Evolutionary conservation across 2,329 filamentous ascomycete species (phyloP).

Genomic region (Colletotrichum sansevieriae): DNA sequence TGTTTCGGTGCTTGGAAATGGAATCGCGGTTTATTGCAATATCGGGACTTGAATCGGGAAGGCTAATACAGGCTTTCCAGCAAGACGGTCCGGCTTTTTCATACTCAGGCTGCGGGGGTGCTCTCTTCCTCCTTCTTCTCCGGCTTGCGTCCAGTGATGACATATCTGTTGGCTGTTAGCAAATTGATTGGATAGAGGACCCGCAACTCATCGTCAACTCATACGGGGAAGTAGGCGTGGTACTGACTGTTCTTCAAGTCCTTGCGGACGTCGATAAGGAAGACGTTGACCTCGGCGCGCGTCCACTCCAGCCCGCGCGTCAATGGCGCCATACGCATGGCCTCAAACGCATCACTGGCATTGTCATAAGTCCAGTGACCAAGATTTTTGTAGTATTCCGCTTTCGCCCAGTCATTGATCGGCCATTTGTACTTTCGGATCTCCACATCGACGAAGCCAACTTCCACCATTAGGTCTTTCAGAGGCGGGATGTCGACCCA

Average conservation of each 20-base stretch:
- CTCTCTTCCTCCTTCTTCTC: not conserved
- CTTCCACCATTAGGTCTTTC: slow-evolving; percentile 46
- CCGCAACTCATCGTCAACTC: slow-evolving; percentile 30
- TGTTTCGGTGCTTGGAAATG: too few relatives aligned
- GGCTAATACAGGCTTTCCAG: too few relatives aligned
- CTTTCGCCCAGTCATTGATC: slow-evolving; percentile 39
- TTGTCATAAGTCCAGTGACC: slow-evolving; percentile 48
- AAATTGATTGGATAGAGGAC: not conserved
- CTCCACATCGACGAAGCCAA: slow-evolving; percentile 45
- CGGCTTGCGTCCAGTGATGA: slow-evolving; percentile 23
- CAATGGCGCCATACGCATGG: slow-evolving; percentile 52
- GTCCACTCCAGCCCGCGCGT: slow-evolving; percentile 52
- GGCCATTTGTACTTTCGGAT: slow-evolving; percentile 39
- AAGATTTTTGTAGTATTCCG: not conserved
- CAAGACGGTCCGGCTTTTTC: too few relatives aligned
- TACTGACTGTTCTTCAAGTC: slow-evolving; percentile 50
- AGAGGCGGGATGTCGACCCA: slow-evolving; percentile 43
- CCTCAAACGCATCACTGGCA: slow-evolving; percentile 50
- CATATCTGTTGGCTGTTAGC: not conserved
- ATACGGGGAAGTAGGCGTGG: slow-evolving; percentile 56
- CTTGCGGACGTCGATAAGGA: slow-evolving; percentile 50
- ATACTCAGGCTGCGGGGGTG: too few relatives aligned
- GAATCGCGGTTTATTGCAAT: too few relatives aligned
- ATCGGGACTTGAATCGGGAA: too few relatives aligned
- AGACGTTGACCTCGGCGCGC: slow-evolving; percentile 49